Evolutionary conservation across 371 early-diverging fungal species (phyloP), one percentile per base, ranked within the genome.

Genomic region (Amoeboaphelidium occidentale): DNA sequence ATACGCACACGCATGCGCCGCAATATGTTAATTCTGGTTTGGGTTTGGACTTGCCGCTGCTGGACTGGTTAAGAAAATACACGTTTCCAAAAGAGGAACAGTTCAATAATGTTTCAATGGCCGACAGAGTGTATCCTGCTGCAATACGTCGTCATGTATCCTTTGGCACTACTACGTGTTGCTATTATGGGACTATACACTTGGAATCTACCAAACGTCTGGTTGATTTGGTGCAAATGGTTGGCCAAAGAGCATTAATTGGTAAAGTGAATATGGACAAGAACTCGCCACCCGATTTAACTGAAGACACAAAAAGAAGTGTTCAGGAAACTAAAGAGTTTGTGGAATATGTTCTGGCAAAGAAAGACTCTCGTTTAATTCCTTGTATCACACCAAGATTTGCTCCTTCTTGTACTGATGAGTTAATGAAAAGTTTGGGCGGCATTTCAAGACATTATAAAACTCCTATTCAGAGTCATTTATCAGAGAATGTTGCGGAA

Each of bases 221-320:
- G 39, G 81, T 74, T 1, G 72, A 82, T 24, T 63, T 74, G 13
- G 70, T 84, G 26, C 62, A 65, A 14, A 53, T 59, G 20, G 58
- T 67, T 6, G 93, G 90, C 1, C 90, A 92, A 60, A 79, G 93
- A 43, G 90, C 81, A 17, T 81, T 69, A 58, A 73, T 92, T 22
- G 93, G 93, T 42, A 87, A 87, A 57, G 89, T 90, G 52, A 83
- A 81, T 69, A 90, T 90, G 93, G 87, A 89, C 60, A 67, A 75
- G 51, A 79, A 87, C 58, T 58, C 76, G 0, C 88, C 89, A 3
- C 74, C 75, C 23, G 68, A 63, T 53, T 79, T 82, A 57, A 53
- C 68, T 20, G 87, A 92, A 58, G 55, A 65, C 1, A 77, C 78
- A 0, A 65, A 64, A 22, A 64, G 68, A 17, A 51, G 59, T 21